Conservation (phyloP, 768 basidiomycete genomes). For the Agaricus blazei region DNA sequence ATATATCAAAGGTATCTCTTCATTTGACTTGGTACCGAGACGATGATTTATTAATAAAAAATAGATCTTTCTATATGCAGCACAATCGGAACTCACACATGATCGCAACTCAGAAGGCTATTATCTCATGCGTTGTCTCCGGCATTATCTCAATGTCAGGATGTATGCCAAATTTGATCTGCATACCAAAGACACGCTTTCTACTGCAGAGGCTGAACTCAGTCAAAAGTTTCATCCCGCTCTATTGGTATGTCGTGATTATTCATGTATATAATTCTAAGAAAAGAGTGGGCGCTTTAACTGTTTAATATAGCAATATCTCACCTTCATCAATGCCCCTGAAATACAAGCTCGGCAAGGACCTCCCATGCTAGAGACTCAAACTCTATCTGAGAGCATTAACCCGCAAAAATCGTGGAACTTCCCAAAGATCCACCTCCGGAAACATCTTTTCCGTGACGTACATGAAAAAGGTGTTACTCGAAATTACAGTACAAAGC, state of each 20-base stretch:
- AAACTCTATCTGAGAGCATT: conserved; percentile 11
- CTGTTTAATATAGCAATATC: too few species aligned
- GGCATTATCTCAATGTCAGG: conserved; percentile 22
- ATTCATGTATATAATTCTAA: too few species aligned
- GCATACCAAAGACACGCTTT: conserved; percentile 26
- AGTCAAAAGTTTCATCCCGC: not conserved
- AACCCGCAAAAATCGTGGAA: conserved; percentile 23
- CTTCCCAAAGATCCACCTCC: conserved; percentile 31
- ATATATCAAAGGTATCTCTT: conserved; percentile 25
- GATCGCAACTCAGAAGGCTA: conserved; percentile 16
- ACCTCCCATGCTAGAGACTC: too few species aligned
- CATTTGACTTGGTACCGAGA: not conserved
- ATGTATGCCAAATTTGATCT: conserved; percentile 25
- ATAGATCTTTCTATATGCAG: not conserved
- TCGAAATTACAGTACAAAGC: too few species aligned
- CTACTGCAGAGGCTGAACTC: conserved; percentile 15
- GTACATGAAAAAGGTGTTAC: conserved; percentile 27
- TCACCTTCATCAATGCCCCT: too few species aligned
- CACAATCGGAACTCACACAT: not conserved
- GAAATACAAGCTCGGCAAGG: too few species aligned
- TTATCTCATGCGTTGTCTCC: conserved; percentile 19
- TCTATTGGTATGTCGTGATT: conserved; percentile 24
- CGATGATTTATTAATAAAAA: too few species aligned
- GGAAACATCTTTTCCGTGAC: conserved; percentile 25
- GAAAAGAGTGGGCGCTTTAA: too few species aligned